Evolutionary conservation across 345 rosid species (phyloP).

Genomic region (Lumnitzera littorea): DNA sequence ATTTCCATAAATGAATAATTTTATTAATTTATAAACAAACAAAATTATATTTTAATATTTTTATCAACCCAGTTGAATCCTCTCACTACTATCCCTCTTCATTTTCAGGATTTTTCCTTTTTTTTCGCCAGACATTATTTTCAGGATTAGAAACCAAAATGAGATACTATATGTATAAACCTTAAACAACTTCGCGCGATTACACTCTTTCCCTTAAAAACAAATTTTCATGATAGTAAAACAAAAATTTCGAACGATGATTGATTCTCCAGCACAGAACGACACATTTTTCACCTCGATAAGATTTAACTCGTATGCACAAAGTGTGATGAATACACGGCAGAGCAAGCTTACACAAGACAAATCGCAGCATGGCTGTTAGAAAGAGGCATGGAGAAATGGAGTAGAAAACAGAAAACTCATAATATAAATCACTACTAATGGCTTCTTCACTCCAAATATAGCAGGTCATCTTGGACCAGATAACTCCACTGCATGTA

Average conservation of each 20-base stretch:
- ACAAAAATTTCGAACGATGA: background rate
- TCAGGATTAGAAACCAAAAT: too few relatives aligned
- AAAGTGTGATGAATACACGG: conserved; percentile 45
- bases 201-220: too few relatives aligned
- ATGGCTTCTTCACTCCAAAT: conserved; percentile 22
- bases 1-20: too few relatives aligned
- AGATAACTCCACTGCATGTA: conserved; percentile 88
- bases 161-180: too few relatives aligned
- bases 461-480: conserved; percentile 68
- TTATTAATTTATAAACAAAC: too few relatives aligned
- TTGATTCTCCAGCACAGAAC: conserved; percentile 1
- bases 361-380: conserved; percentile 23
- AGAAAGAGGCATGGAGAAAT: conserved; percentile 7
- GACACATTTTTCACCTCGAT: conserved; percentile 29
- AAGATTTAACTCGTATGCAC: conserved; percentile 39
- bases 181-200: too few relatives aligned
- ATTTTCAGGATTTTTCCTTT: too few relatives aligned
- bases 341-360: conserved; percentile 28
- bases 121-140: too few relatives aligned
- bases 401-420: background rate
- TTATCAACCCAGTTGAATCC: too few relatives aligned
- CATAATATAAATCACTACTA: conserved; percentile 15
- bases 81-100: too few relatives aligned
- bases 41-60: too few relatives aligned
- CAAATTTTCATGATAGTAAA: background rate